Evolutionary conservation across 1,139 yeast species (phyloP), one percentile per base, ranked within the genome.

Genomic region (Suhomyces maxii): DNA sequence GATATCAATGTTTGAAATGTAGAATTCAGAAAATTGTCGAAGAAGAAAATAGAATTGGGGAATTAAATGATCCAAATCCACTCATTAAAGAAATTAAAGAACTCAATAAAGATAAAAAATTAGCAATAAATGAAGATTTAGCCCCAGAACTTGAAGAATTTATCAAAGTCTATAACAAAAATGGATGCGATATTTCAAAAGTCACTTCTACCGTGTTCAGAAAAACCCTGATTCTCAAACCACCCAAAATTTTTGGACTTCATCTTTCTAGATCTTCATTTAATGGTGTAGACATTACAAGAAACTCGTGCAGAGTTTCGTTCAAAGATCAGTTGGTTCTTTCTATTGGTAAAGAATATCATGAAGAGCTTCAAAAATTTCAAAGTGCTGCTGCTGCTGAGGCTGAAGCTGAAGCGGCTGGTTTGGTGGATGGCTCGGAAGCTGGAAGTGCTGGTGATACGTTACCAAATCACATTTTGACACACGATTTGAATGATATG

Each of bases 251-350:
- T 10, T 73, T 90, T 50, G 81, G 89, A 0, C 68, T 91, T 14
- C 97, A 91, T 62, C 69, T 91, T 43, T 88, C 96, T 6, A 75
- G 98, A 56, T 89, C 97, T 0, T 77, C 86, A 34, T 90, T 79
- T 60, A 77, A 81, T 45, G 90, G 88, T n/a, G 80, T 81, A 42
- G 81, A 79, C 28, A 82, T 87, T 2, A 76, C 85, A 3, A 79
- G 96, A 57, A 91, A 90, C 63, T 73, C 87, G 6, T 89, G 97
- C 63, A 73, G 82, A 45, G 91, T 91, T 6, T 62, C 73, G 4
- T 86, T 86, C 56, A 80, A 78, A 18, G 93, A 86, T 54, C 63
- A 60, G 3, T 61, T 90, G 46, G 72, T 73, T 6, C 64, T 89
- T 35, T 69, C 75, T 7, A 73, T 79, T 47, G 82, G 82, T 36